A percentile compares a stretch with the other conserved stretches of the same genome.
Conservation (phyloP, 2,329 filamentous ascomycete species). For the Calonectria leucothoes region DNA sequence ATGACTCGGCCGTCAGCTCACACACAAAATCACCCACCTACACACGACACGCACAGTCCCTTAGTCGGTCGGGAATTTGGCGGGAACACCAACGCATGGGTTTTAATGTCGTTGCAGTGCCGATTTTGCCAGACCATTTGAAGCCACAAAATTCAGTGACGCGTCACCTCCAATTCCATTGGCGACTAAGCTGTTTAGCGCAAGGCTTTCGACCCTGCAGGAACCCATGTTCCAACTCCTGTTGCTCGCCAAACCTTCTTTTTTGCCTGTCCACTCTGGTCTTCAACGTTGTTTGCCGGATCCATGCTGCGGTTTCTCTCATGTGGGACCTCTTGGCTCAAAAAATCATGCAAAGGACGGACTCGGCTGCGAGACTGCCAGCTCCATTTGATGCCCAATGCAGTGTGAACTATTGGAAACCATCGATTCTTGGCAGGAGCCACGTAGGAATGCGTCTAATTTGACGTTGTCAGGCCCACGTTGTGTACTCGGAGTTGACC, state of each 20-base stretch:
- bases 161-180: background rate
- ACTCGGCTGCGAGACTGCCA: background rate
- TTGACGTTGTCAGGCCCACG: background rate
- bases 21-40: background rate
- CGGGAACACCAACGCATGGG: background rate
- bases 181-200: background rate
- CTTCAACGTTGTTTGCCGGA: background rate
- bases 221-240: background rate
- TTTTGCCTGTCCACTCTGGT: background rate
- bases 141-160: constrained; percentile 3
- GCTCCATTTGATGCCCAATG: background rate
- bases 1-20: background rate
- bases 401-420: background rate
- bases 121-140: background rate
- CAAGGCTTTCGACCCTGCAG: background rate
- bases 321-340: background rate
- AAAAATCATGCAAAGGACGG: background rate
- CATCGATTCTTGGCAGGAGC: background rate
- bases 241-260: background rate
- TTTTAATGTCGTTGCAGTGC: background rate
- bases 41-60: background rate
- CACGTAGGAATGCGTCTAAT: background rate
- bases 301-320: background rate
- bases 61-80: background rate
- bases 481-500: background rate